These are phyloP conservation scores for Irpex lacteus DNA, from an alignment of 1,284 basidiomycete genomes.

Conservation along the genomic window DNA sequence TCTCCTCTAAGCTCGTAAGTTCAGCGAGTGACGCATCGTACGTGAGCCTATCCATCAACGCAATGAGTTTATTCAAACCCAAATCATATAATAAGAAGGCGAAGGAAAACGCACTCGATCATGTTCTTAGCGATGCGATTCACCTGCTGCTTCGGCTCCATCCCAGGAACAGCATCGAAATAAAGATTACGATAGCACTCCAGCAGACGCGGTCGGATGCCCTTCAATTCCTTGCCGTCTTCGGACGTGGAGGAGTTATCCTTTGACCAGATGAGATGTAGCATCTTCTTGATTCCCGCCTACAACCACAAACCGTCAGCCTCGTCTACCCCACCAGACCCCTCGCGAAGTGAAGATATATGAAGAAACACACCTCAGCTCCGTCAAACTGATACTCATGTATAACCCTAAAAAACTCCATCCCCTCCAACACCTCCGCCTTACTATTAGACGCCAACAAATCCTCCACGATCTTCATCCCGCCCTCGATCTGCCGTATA, in stretches of 20 bases:
- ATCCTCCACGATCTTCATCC: slow-evolving; percentile 74
- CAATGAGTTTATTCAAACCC: slow-evolving; percentile 5
- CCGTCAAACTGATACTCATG: slow-evolving; percentile 82
- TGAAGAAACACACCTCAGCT: slow-evolving; percentile 64
- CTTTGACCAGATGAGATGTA: slow-evolving; percentile 97
- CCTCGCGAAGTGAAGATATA: too few species aligned
- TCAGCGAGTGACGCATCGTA: slow-evolving; percentile 93
- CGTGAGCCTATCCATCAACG: slow-evolving; percentile 67
- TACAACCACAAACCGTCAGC: slow-evolving; percentile 27
- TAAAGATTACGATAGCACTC: slow-evolving; percentile 91
- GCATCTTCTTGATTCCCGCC: slow-evolving; percentile 91
- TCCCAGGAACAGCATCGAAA: slow-evolving; percentile 75
- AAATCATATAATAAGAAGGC: background rate
- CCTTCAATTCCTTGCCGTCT: slow-evolving; percentile 87
- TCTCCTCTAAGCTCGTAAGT: slow-evolving; percentile 93
- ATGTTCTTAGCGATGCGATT: slow-evolving; percentile 98
- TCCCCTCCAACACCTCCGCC: slow-evolving; percentile 91
- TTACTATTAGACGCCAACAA: slow-evolving; percentile 91
- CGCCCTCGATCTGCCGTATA: slow-evolving; percentile 79
- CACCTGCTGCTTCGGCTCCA: slow-evolving; percentile 83
- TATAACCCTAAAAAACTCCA: slow-evolving; percentile 91
- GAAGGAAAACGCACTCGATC: slow-evolving; percentile 71
- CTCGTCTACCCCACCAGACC: background rate
- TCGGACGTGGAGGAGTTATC: slow-evolving; percentile 86
- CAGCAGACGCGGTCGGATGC: slow-evolving; percentile 82